These are phyloP conservation scores for Paramyrothecium sp. DNA, from an alignment of 2,329 filamentous ascomycete genomes.

Conservation along the genomic window DNA sequence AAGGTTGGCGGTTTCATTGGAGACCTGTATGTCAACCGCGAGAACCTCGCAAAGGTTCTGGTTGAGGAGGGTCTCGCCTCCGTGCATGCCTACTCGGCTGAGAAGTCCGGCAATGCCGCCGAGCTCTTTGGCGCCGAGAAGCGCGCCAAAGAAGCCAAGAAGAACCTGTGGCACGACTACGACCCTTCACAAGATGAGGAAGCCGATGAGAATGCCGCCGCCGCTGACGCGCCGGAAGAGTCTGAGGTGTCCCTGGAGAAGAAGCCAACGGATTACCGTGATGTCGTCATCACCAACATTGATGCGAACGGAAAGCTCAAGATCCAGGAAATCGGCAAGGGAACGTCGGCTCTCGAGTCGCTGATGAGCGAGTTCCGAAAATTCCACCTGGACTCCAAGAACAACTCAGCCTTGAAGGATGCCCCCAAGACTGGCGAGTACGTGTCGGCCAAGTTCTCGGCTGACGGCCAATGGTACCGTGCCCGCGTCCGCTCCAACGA, in stretches of 20 bases:
- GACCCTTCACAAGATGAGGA: constrained; percentile 83
- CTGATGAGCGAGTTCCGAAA: constrained; percentile 89
- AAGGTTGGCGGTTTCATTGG: constrained; percentile 98
- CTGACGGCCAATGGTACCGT: constrained; percentile 92
- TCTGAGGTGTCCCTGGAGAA: constrained; percentile 57
- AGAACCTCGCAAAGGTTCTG: constrained; percentile 91
- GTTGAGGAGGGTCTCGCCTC: constrained; percentile 92
- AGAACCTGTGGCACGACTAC: constrained; percentile 91
- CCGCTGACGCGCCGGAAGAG: constrained; percentile 48
- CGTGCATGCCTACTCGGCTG: constrained; percentile 92
- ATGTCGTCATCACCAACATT: constrained; percentile 89
- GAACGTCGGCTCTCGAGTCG: constrained; percentile 79
- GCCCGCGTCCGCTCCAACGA: constrained; percentile 90
- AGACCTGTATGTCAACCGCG: constrained; percentile 86
- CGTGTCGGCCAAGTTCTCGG: constrained; percentile 87
- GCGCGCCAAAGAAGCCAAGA: constrained; percentile 83
- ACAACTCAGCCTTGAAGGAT: constrained; percentile 69
- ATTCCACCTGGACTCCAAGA: constrained; percentile 84
- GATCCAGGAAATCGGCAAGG: constrained; percentile 84
- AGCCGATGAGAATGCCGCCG: constrained; percentile 50
- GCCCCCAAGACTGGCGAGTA: constrained; percentile 88
- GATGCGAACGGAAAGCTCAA: constrained; percentile 81
- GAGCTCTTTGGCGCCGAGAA: constrained; percentile 88
- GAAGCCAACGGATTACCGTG: constrained; percentile 80
- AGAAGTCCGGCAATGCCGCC: constrained; percentile 85